Percentiles rank a stretch among this genome's conserved stretches.
These are phyloP conservation scores for Cicer cuneatum DNA, from an alignment of 306 rosid species.

Conservation along the genomic window DNA sequence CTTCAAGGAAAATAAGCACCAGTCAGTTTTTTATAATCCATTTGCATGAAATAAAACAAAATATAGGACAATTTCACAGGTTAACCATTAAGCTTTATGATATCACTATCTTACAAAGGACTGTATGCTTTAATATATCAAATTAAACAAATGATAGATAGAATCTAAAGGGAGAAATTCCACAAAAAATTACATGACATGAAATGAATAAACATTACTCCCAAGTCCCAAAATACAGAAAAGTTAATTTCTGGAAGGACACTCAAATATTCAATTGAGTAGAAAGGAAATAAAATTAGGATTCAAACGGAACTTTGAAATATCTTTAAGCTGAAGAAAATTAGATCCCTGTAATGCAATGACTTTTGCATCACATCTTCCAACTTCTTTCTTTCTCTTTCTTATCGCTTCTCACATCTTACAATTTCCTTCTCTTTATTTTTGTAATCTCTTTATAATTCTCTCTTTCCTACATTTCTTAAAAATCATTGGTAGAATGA, in stretches of 20 bases:
- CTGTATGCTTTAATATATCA: constrained; percentile 20
- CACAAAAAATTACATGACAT: constrained; percentile 14
- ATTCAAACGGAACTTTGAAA: neutral
- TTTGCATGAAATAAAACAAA: constrained; percentile 21
- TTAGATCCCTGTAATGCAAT: neutral
- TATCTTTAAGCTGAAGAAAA: constrained; percentile 34
- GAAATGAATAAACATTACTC: constrained; percentile 11
- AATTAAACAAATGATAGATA: constrained; percentile 12
- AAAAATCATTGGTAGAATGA: neutral
- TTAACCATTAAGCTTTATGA: neutral
- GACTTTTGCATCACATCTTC: neutral
- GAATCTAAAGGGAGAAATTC: constrained; percentile 12
- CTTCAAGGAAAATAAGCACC: constrained; percentile 56
- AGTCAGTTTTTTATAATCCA: constrained; percentile 39
- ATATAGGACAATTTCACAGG: constrained; percentile 14
- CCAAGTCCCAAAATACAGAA: neutral
- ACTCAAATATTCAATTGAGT: neutral
- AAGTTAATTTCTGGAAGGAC: constrained; percentile 15
- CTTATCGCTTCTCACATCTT: neutral
- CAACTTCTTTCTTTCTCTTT: neutral
- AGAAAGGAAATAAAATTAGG: neutral
- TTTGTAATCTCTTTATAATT: neutral
- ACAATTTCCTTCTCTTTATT: neutral
- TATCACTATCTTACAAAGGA: constrained; percentile 17
- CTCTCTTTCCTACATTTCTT: neutral